A percentile compares a stretch with the other conserved stretches of the same genome.
phyloP scores from a whole-genome alignment of 805 yeast species.

The Cyberlindnera galapagoensis region DNA sequence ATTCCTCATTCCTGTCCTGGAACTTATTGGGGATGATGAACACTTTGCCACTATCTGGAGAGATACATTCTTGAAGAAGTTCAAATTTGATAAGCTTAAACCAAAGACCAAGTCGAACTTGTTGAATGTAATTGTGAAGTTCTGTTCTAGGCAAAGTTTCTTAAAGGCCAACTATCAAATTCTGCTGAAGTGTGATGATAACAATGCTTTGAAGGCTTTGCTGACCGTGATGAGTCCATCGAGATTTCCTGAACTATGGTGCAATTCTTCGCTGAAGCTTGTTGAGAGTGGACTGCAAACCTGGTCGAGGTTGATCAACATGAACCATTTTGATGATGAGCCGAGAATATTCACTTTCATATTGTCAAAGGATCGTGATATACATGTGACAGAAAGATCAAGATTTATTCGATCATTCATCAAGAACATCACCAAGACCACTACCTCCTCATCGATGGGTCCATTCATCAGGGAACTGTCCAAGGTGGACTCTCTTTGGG shows the following conservation, averaged over 20 bases:
- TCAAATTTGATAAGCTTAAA: conserved; percentile 2
- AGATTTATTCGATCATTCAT: conserved; percentile 12
- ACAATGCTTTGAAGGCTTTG: conserved; percentile 2
- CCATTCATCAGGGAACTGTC: conserved; percentile 15
- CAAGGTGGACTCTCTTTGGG: conserved; percentile 13
- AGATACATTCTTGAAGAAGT: conserved; percentile 1
- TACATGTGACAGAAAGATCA: conserved; percentile 15
- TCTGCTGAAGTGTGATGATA: conserved; percentile 3
- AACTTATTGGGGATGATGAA: not conserved
- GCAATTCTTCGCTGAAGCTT: conserved; percentile 12
- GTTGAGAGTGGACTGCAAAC: conserved; percentile 14
- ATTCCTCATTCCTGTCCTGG: conserved; percentile 4
- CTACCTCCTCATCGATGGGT: conserved; percentile 11
- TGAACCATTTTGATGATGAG: conserved; percentile 20
- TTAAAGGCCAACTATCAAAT: conserved; percentile 6
- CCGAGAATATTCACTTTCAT: conserved; percentile 16
- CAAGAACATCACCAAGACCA: conserved; percentile 11
- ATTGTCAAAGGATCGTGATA: conserved; percentile 10
- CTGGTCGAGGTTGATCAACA: conserved; percentile 20
- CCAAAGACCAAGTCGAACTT: conserved; percentile 10
- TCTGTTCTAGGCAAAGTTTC: conserved; percentile 5
- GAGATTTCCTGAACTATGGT: conserved; percentile 19
- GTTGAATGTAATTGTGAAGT: conserved; percentile 6
- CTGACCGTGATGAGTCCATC: conserved; percentile 12
- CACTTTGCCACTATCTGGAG: conserved; percentile 7